These are phyloP conservation scores for Hyaloperonospora arabidopsidis DNA, from an alignment of 352 stramenopile genomes.

Conservation along the genomic window DNA sequence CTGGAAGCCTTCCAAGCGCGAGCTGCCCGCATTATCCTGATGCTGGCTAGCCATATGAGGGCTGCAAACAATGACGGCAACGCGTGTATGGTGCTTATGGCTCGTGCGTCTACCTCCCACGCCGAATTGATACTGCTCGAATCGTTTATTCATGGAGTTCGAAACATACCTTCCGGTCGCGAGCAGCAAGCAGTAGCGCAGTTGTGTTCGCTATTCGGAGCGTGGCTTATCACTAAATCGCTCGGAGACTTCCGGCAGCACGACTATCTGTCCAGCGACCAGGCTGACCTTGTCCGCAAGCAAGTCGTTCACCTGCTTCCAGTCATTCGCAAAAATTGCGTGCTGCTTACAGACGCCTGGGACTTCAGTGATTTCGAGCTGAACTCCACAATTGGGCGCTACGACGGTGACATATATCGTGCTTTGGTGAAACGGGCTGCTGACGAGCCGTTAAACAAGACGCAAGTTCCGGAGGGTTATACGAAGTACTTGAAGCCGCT, in stretches of 20 bases:
- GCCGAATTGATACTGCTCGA: constrained; percentile 39
- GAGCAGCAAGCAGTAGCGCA: constrained; percentile 27
- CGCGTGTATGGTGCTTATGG: constrained; percentile 50
- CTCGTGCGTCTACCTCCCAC: constrained; percentile 38
- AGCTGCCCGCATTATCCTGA: constrained; percentile 24
- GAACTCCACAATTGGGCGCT: constrained; percentile 49
- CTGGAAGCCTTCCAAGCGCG: constrained; percentile 37
- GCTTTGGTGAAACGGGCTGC: constrained; percentile 33
- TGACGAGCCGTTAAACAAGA: constrained; percentile 43
- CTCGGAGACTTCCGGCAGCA: constrained; percentile 50
- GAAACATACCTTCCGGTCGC: constrained; percentile 17
- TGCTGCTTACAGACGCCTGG: constrained; percentile 42
- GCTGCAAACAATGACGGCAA: constrained; percentile 41
- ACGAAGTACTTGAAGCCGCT: constrained; percentile 33
- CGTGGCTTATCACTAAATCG: constrained; percentile 40
- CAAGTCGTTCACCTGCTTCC: constrained; percentile 34
- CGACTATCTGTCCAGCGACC: constrained; percentile 45
- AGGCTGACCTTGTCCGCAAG: constrained; percentile 31
- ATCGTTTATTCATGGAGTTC: constrained; percentile 26
- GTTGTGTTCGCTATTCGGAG: constrained; percentile 38
- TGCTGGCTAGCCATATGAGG: constrained; percentile 30
- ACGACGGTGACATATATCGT: constrained; percentile 58
- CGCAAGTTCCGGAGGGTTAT: constrained; percentile 18
- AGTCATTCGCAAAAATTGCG: constrained; percentile 37
- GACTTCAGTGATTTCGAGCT: constrained; percentile 64